These are phyloP conservation scores for Avena eriantha DNA, from an alignment of 176 grass and related monocot species.

Conservation along the genomic window DNA sequence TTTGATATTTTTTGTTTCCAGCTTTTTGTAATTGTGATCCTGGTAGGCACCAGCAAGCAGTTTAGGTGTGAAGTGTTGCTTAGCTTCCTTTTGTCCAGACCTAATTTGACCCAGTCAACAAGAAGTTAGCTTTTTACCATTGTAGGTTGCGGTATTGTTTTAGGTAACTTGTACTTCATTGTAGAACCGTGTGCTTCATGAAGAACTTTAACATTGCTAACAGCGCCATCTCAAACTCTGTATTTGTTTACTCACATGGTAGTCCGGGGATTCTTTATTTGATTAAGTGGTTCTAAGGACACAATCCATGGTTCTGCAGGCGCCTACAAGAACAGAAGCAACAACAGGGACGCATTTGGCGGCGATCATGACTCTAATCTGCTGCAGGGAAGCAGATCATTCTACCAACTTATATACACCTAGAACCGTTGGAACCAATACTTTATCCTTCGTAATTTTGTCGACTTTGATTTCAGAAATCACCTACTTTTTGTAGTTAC, in stretches of 20 bases:
- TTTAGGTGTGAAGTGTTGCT: neutral
- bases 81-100: conserved; percentile 16
- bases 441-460: conserved; percentile 30
- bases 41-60: neutral
- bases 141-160: conserved; percentile 3
- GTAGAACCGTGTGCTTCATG: neutral
- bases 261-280: neutral
- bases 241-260: conserved; percentile 12
- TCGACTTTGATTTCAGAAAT: conserved; percentile 16
- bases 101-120: neutral
- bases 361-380: conserved; percentile 45
- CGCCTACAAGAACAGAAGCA: conserved; percentile 68
- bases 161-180: neutral
- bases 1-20: neutral
- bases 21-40: conserved; percentile 19
- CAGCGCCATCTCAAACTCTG: neutral
- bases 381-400: conserved; percentile 17
- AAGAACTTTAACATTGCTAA: conserved; percentile 4
- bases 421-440: conserved; percentile 3
- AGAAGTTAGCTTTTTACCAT: conserved; percentile 9
- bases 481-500: neutral
- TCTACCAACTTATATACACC: conserved; percentile 13
- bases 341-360: conserved; percentile 62
- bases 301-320: conserved; percentile 47
- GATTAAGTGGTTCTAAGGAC: conserved; percentile 15